phyloP scores from a whole-genome alignment of 371 early-diverging fungal genomes.

The Mortierella polycephala region DNA sequence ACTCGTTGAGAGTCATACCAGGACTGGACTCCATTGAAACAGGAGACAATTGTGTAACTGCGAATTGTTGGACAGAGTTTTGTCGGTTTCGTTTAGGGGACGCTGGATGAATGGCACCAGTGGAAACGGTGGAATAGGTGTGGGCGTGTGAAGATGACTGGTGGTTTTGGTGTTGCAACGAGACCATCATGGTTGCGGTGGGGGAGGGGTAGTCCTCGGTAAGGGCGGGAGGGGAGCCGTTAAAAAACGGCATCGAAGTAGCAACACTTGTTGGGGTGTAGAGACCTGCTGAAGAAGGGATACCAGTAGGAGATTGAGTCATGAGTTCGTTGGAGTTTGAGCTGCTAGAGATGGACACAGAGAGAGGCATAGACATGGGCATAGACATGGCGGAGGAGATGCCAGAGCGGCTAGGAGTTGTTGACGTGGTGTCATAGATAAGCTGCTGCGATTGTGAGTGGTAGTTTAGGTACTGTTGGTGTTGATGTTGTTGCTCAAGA shows the following conservation, averaged over 20 bases:
- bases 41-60: conserved; percentile 23
- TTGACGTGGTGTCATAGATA: conserved; percentile 23
- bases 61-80: conserved; percentile 22
- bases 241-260: conserved; percentile 21
- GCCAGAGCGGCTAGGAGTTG: conserved; percentile 24
- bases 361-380: conserved; percentile 35
- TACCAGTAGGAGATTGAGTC: conserved; percentile 14
- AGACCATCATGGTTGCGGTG: conserved; percentile 16
- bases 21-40: conserved; percentile 8
- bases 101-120: conserved; percentile 7
- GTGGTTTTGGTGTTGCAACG: conserved; percentile 20
- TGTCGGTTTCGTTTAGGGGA: conserved; percentile 29
- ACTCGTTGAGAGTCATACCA: conserved; percentile 12
- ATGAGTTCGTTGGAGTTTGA: conserved; percentile 16
- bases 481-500: conserved; percentile 38
- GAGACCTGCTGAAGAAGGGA: conserved; percentile 7
- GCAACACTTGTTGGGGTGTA: conserved; percentile 13
- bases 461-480: conserved; percentile 35
- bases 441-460: conserved; percentile 25
- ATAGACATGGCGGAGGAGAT: conserved; percentile 39
- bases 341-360: conserved; percentile 31
- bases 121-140: neutral
- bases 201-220: conserved; percentile 1
- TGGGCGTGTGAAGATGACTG: neutral
- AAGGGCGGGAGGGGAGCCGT: conserved; percentile 2